Percentiles rank a stretch among this genome's conserved stretches.
Evolutionary conservation across 176 grass and related monocot genomes (phyloP).

Genomic region (Saccharum officinarum): DNA sequence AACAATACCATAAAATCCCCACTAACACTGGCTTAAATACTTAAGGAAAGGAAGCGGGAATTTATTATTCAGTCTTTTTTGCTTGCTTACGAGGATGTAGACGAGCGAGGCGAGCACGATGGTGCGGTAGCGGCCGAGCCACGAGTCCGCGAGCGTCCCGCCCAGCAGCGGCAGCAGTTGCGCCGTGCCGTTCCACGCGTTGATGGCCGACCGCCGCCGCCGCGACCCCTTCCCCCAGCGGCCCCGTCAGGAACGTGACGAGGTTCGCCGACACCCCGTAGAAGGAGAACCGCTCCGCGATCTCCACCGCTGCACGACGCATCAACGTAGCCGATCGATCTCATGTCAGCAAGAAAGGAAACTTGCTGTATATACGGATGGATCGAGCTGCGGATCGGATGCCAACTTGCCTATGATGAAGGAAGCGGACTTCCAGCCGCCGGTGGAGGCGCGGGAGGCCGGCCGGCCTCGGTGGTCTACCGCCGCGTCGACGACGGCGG

Average conservation of each 20-base stretch:
- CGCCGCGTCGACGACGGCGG: slow-evolving; percentile 4
- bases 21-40: too few species aligned
- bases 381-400: neutral
- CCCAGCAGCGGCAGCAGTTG: slow-evolving; percentile 55
- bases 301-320: slow-evolving; percentile 47
- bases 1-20: too few species aligned
- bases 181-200: slow-evolving; percentile 53
- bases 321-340: neutral
- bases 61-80: neutral
- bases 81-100: slow-evolving; percentile 15
- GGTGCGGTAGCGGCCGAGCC: slow-evolving; percentile 50
- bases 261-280: slow-evolving; percentile 51
- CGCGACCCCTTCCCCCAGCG: slow-evolving; percentile 43
- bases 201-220: slow-evolving; percentile 45
- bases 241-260: slow-evolving; percentile 59
- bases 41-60: neutral
- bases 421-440: slow-evolving; percentile 48
- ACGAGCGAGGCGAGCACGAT: slow-evolving; percentile 29
- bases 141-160: slow-evolving; percentile 43
- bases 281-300: slow-evolving; percentile 50
- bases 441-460: slow-evolving; percentile 38
- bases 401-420: slow-evolving; percentile 57
- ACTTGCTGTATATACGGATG: neutral
- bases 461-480: slow-evolving; percentile 58
- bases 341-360: neutral